phyloP scores from a whole-genome alignment of 805 yeast genomes.

The Candida oleophila region DNA sequence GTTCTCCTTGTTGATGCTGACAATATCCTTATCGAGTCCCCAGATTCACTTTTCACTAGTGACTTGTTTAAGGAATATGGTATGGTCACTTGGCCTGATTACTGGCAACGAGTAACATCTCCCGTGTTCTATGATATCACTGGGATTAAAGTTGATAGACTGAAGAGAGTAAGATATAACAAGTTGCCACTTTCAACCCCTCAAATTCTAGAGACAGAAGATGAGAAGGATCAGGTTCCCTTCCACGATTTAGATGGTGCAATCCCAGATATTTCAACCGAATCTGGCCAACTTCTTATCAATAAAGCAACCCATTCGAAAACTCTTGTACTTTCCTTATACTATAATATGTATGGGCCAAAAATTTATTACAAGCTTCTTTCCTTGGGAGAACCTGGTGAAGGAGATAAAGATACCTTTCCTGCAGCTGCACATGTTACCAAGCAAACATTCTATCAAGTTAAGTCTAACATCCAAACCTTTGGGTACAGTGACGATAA shows the following conservation, averaged over 20 bases:
- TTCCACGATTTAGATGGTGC: conserved; percentile 68
- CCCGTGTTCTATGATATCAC: conserved; percentile 37
- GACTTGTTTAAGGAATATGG: conserved; percentile 27
- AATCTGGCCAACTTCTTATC: conserved; percentile 65
- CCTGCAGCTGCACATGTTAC: conserved; percentile 34
- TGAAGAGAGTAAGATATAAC: conserved; percentile 24
- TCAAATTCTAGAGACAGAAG: conserved; percentile 8
- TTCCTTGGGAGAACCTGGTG: conserved; percentile 50
- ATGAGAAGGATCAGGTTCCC: conserved; percentile 29
- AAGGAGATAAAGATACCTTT: conserved; percentile 39
- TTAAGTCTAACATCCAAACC: conserved; percentile 38
- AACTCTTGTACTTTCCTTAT: conserved; percentile 57
- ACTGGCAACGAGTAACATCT: conserved; percentile 38
- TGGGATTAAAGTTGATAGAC: conserved; percentile 27
- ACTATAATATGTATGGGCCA: conserved; percentile 67
- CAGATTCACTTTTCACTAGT: conserved; percentile 29
- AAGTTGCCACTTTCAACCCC: conserved; percentile 23
- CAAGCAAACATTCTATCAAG: conserved; percentile 37
- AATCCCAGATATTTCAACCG: conserved; percentile 67
- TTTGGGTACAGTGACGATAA: conserved; percentile 25
- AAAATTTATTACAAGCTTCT: conserved; percentile 56
- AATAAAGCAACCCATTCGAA: conserved; percentile 57
- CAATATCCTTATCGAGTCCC: conserved; percentile 28
- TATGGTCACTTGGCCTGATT: conserved; percentile 45
- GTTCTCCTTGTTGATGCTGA: conserved; percentile 36